Percentiles rank a stretch among this genome's conserved stretches.
Conservation (phyloP, 768 basidiomycete genomes). For the Tulasnella sp. region DNA sequence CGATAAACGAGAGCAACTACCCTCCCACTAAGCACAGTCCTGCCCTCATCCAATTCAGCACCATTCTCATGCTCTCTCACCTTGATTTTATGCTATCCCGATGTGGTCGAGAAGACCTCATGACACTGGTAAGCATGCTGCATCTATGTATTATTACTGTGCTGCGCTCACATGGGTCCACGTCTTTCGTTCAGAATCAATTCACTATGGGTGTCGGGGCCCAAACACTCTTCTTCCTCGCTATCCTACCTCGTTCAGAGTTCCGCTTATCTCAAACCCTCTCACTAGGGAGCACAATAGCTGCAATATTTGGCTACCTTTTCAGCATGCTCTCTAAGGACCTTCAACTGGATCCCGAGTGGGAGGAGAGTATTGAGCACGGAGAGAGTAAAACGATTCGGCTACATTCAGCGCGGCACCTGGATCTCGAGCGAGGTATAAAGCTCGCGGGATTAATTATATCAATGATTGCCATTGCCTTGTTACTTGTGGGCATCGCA, state of each 20-base stretch:
- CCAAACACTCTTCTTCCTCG: slow-evolving; percentile 13
- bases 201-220: background rate
- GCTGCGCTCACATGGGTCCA: background rate
- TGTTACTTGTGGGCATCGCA: background rate
- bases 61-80: background rate
- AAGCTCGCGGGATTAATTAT: background rate
- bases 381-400: background rate
- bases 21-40: background rate
- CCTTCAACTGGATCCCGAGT: background rate
- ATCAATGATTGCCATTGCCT: background rate
- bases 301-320: background rate
- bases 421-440: background rate
- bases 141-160: background rate
- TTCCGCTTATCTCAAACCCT: background rate
- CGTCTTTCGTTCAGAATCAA: background rate
- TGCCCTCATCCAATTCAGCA: background rate
- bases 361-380: background rate
- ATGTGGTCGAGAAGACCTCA: background rate
- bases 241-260: background rate
- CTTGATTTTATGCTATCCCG: background rate
- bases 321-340: background rate
- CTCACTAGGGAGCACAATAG: background rate
- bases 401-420: background rate
- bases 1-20: background rate
- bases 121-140: background rate